Base-by-base conservation (phyloP, 2,329 filamentous ascomycete species). In the Lecanicillium sp. region DNA sequence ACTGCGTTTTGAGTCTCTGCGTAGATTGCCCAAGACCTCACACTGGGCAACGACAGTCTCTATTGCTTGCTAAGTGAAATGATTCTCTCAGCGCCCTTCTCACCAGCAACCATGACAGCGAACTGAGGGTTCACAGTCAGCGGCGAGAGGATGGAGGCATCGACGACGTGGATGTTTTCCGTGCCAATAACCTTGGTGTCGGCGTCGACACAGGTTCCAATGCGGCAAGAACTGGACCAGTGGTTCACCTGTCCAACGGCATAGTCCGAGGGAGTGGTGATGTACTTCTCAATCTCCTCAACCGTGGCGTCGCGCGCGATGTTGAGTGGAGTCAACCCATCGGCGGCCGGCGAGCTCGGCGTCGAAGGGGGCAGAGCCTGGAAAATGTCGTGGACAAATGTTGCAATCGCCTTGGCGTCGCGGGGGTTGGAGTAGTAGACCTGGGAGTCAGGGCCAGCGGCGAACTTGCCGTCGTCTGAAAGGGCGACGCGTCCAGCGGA, bases 111-210 rank as follows among this genome's bases (percentile, higher is more conserved):
- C 73, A 78, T 78, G 21, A 76, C 66, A 0, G 73, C 74, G 58
- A 78, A 73, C 53, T 75, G 73, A 1, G 75, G 75, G 54, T 78
- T 78, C 2, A 74, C 73, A 1, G 72, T 77, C 54, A 79, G 57
- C 1, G 74, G 74, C 24, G 67, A 58, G 7, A 76, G 52, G 32
- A 78, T 74, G 29, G 69, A 73, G 0, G 68, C 70, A 56, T 78
- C 74, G 3, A 78, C 65, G 1, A 78, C 73, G 49, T 74, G 69
- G 20, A 78, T 57, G 55, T 78, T 78, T 1, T 64, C 51, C 52
- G 70, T 75, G 0, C 74, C 74, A 6, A 69, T 60, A 0, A 78
- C 74, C 49, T 61, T 62, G 1, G 73, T 66, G 50, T 74, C 60
- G 0, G 53, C 50, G 54, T 78, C 74, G 1, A 77, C 74, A 51